Conservation (phyloP, 768 basidiomycete species). For the Leccinum obscurum region DNA sequence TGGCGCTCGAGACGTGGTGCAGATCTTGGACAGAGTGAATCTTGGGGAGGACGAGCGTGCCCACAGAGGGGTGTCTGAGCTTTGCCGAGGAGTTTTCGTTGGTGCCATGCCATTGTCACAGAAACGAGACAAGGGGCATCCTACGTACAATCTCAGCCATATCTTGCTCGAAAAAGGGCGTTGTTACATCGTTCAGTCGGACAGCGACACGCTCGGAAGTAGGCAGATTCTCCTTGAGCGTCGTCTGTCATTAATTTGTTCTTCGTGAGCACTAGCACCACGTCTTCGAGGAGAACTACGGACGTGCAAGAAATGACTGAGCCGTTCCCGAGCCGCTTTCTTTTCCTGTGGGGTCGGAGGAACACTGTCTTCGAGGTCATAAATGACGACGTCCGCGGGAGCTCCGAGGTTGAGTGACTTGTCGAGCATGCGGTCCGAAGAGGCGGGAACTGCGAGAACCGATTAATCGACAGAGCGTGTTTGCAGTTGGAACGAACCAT, state of each 20-base stretch:
- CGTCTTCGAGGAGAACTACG: slow-evolving; percentile 19
- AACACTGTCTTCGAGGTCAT: slow-evolving; percentile 89
- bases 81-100: slow-evolving; percentile 25
- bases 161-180: slow-evolving; percentile 67
- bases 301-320: slow-evolving; percentile 58
- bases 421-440: slow-evolving; percentile 77
- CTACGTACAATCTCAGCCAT: slow-evolving; percentile 57
- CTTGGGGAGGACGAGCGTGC: slow-evolving; percentile 83
- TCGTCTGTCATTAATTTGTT: slow-evolving; percentile 18
- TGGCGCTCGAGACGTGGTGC: slow-evolving; percentile 51
- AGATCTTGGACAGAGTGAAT: slow-evolving; percentile 71
- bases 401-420: slow-evolving; percentile 58
- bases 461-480: neutral
- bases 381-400: slow-evolving; percentile 74
- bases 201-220: slow-evolving; percentile 58
- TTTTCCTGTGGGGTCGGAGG: slow-evolving; percentile 61
- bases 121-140: slow-evolving; percentile 16
- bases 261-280: slow-evolving; percentile 14
- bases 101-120: slow-evolving; percentile 1
- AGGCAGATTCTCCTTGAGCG: slow-evolving; percentile 38
- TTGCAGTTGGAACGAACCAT: slow-evolving; percentile 35
- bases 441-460: slow-evolving; percentile 61
- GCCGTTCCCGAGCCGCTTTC: slow-evolving; percentile 52
- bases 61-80: slow-evolving; percentile 49
- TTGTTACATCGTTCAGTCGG: slow-evolving; percentile 65